Conservation (phyloP, 169 alveolate genomes). For the Cryptosporidium ryanae region DNA sequence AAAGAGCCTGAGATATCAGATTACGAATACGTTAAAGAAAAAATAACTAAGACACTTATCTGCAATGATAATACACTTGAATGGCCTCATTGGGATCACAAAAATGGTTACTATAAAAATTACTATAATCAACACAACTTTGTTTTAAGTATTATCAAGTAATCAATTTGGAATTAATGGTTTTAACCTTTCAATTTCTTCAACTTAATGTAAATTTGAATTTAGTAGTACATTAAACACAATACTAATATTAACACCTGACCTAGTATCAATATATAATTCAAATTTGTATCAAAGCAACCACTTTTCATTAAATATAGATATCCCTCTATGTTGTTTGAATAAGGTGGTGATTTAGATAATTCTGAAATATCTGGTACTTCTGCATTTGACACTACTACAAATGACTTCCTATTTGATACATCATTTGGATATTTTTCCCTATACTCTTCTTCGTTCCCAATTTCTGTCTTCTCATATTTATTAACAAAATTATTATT, state of each 20-base stretch:
- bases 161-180: not conserved
- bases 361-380: not conserved
- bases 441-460: not conserved
- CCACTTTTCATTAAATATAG: not conserved
- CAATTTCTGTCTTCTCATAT: not conserved
- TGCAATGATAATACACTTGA: not conserved
- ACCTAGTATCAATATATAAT: too few species aligned
- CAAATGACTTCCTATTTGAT: not conserved
- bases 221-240: not conserved
- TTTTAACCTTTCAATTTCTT: not conserved
- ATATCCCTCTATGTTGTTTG: not conserved
- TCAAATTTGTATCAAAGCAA: too few species aligned
- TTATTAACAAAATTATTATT: not conserved
- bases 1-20: conserved; percentile 7
- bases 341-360: not conserved
- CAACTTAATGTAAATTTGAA: not conserved
- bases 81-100: conserved; percentile 62
- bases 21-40: not conserved
- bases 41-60: not conserved
- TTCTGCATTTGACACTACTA: not conserved
- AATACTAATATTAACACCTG: not conserved
- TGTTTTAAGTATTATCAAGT: conserved; percentile 16
- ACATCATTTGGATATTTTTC: not conserved
- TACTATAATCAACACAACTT: conserved; percentile 31
- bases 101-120: conserved; percentile 44